Evolutionary conservation across 495 filamentous ascomycete species (phyloP).

Genomic region (Talaromyces proteolyticus): DNA sequence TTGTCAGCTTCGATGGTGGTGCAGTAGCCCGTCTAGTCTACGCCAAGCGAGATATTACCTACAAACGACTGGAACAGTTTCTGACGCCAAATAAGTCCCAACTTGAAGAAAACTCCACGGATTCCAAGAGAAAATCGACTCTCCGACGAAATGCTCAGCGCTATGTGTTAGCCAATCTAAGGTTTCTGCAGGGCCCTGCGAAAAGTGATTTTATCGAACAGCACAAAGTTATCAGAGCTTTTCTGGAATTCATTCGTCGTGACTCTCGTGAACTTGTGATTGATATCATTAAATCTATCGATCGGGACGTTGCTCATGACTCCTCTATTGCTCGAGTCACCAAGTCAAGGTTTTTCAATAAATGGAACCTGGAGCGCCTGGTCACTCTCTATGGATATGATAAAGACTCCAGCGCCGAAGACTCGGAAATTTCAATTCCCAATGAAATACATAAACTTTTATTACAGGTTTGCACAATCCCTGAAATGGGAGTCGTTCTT

Average conservation of each 20-base stretch:
- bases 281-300: conserved; percentile 61
- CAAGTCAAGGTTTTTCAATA: conserved; percentile 67
- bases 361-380: conserved; percentile 63
- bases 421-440: conserved; percentile 38
- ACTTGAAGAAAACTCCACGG: conserved; percentile 46
- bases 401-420: conserved; percentile 30
- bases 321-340: conserved; percentile 57
- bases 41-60: conserved; percentile 60
- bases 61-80: conserved; percentile 61
- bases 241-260: conserved; percentile 63
- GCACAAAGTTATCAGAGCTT: conserved; percentile 58
- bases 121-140: conserved; percentile 56
- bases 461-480: conserved; percentile 62
- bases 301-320: conserved; percentile 63
- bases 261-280: conserved; percentile 65
- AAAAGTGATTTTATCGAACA: conserved; percentile 74
- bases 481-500: conserved; percentile 62
- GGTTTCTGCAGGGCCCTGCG: conserved; percentile 58
- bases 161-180: conserved; percentile 69
- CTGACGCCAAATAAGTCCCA: conserved; percentile 36
- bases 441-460: conserved; percentile 66
- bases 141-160: conserved; percentile 69
- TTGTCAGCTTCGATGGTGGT: conserved; percentile 75
- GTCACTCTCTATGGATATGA: conserved; percentile 66
- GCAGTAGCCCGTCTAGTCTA: conserved; percentile 65